These are phyloP conservation scores for Diaporthe helianthi DNA, from an alignment of 2,329 filamentous ascomycete species.

Conservation along the genomic window DNA sequence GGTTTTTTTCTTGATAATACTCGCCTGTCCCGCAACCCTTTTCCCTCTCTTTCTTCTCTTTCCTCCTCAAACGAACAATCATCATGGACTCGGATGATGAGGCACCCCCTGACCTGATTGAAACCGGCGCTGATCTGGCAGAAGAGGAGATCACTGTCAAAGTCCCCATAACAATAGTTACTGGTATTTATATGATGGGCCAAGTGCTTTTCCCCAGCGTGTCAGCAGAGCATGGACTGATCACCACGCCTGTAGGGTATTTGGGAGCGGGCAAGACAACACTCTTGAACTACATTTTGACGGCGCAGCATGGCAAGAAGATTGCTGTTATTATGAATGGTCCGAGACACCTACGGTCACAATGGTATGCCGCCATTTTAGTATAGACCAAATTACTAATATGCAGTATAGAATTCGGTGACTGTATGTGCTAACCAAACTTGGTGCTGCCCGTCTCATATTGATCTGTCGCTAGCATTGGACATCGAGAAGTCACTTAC, in stretches of 20 bases:
- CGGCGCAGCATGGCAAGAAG: slow-evolving; percentile 94
- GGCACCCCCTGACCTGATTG: slow-evolving; percentile 69
- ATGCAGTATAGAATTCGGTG: slow-evolving; percentile 71
- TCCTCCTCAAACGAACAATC: not conserved
- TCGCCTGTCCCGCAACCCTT: not conserved
- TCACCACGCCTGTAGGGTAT: slow-evolving; percentile 67
- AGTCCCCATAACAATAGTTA: slow-evolving; percentile 86
- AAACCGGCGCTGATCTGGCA: slow-evolving; percentile 49
- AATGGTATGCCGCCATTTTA: not conserved
- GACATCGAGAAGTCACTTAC: slow-evolving; percentile 97
- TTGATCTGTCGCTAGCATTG: slow-evolving; percentile 62
- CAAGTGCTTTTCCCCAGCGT: not conserved
- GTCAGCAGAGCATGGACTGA: not conserved
- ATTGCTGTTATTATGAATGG: slow-evolving; percentile 98
- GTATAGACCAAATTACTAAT: slow-evolving; percentile 33
- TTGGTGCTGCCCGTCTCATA: slow-evolving; percentile 23
- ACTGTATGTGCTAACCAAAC: slow-evolving; percentile 65
- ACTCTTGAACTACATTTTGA: slow-evolving; percentile 93
- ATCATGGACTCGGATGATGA: slow-evolving; percentile 72
- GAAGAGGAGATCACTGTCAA: slow-evolving; percentile 64
- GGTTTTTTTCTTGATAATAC: not conserved
- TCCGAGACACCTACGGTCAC: slow-evolving; percentile 33
- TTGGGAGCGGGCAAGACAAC: slow-evolving; percentile 96
- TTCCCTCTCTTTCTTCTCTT: not conserved
- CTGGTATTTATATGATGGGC: slow-evolving; percentile 57